Base-by-base conservation (phyloP, 139 green algal genomes). In the Pseudopediastrum boryanum region DNA sequence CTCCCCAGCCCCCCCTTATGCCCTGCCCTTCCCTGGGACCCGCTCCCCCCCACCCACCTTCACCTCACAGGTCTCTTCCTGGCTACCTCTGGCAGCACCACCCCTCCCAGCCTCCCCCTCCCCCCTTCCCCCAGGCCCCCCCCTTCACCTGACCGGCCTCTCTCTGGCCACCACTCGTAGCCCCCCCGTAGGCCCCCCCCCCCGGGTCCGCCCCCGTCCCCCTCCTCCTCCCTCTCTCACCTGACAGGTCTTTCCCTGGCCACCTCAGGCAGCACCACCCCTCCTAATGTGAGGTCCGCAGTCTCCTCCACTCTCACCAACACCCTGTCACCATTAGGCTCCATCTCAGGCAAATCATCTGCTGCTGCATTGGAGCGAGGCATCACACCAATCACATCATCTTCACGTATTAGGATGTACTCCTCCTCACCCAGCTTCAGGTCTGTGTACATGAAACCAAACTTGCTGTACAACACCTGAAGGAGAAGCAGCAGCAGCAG, bases 391-490 rank as follows among this genome's bases (percentile, higher is more conserved):
- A 98, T 98, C 23, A 95, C 83, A 70, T 98, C 95, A 46, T 94
- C 84, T 73, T 98, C 95, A 13, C 90, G 75, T 39, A 98, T 93
- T 2, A 98, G 83, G 72, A 95, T 90, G 80, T 95, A 95, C 58
- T 89, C 70, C 41, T 93, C 71, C 0, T 84, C 92, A 21, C 62
- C 78, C 63, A 97, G 23, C 68, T 93, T 87, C 9, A 98, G 25
- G 67, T 98, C 95, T 3, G 88, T 94, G 64, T 89, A 92, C 31
- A 95, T 95, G 72, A 98, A 94, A 36, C 95, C 95, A 84, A 98
- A 98, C 81, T 98, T 98, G 89, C 78, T 93, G 90, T 98, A 98
- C 31, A 98, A 74, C 13, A 98, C 87, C 62, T 92, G 84, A 19
- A 16, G n/a, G n/a, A n/a, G n/a, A n/a, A n/a, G n/a, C n/a, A n/a